Evolutionary conservation across 768 basidiomycete genomes (phyloP).

Genomic region (Rhizopogon sp.): DNA sequence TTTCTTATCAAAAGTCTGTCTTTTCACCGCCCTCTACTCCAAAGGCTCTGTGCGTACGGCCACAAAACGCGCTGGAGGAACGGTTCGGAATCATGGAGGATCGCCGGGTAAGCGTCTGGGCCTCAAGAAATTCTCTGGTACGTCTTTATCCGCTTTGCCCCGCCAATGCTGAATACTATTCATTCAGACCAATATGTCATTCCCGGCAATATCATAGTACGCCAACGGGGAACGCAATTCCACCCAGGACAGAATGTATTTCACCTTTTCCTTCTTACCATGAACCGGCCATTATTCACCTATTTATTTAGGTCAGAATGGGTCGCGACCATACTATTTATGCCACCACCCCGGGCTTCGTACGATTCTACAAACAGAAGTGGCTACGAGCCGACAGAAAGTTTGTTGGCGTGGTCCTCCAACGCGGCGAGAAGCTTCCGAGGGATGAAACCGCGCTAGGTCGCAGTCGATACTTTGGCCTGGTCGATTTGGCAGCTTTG

Average conservation of each 20-base stretch:
- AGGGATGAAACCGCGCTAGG: slow-evolving; percentile 70
- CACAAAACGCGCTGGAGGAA: slow-evolving; percentile 95
- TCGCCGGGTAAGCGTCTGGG: slow-evolving; percentile 93
- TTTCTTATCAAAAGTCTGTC: not conserved
- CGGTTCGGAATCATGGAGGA: slow-evolving; percentile 87
- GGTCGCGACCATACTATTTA: slow-evolving; percentile 95
- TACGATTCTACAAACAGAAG: slow-evolving; percentile 89
- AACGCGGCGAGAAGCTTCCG: slow-evolving; percentile 81
- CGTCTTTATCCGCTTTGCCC: slow-evolving; percentile 13
- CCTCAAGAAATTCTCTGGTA: slow-evolving; percentile 94
- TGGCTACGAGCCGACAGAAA: slow-evolving; percentile 69
- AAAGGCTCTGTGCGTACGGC: slow-evolving; percentile 80
- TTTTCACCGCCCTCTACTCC: slow-evolving; percentile 2
- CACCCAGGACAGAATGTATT: slow-evolving; percentile 92
- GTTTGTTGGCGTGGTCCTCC: slow-evolving; percentile 80
- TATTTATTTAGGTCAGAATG: slow-evolving; percentile 63
- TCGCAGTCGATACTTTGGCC: slow-evolving; percentile 80
- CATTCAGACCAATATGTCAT: slow-evolving; percentile 80
- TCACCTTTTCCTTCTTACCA: slow-evolving; percentile 7
- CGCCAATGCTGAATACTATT: slow-evolving; percentile 5
- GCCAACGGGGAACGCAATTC: slow-evolving; percentile 90
- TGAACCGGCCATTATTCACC: slow-evolving; percentile 4
- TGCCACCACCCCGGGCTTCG: slow-evolving; percentile 84
- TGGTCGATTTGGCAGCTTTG: slow-evolving; percentile 56
- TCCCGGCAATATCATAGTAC: slow-evolving; percentile 93